Conservation (phyloP, 257 asterid species). For the Cruciata laevipes region DNA sequence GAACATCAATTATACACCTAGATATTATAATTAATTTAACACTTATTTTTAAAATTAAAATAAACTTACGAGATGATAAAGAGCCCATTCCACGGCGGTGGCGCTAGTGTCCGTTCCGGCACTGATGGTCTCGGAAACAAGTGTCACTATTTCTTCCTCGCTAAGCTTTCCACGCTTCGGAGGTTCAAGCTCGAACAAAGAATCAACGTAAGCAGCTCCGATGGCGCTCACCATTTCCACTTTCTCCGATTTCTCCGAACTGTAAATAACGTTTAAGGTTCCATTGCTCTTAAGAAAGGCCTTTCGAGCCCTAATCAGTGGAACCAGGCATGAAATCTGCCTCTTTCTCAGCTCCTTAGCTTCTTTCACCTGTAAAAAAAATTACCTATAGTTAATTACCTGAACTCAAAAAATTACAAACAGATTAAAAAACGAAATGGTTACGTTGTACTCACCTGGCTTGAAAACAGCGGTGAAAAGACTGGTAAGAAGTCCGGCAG, state of each 20-base stretch:
- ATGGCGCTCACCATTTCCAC: slow-evolving; percentile 90
- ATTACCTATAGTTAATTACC: no score
- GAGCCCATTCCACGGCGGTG: slow-evolving; percentile 79
- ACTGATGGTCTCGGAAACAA: slow-evolving; percentile 74
- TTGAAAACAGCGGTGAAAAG: slow-evolving; percentile 56
- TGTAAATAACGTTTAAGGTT: background rate
- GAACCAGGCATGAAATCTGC: slow-evolving; percentile 66
- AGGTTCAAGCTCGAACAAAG: slow-evolving; percentile 53
- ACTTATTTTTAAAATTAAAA: no score
- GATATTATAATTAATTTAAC: no score
- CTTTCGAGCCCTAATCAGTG: slow-evolving; percentile 55
- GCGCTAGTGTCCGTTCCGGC: slow-evolving; percentile 99
- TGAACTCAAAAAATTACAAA: no score
- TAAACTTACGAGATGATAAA: slow-evolving; percentile 42
- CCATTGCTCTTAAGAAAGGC: slow-evolving; percentile 57
- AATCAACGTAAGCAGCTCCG: slow-evolving; percentile 91
- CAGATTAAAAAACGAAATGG: no score
- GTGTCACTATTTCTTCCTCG: slow-evolving; percentile 84
- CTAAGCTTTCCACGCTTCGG: slow-evolving; percentile 56
- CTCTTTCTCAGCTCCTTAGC: slow-evolving; percentile 59
- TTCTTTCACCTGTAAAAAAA: slow-evolving; percentile 22
- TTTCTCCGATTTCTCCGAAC: slow-evolving; percentile 32
- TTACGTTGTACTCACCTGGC: slow-evolving; percentile 22
- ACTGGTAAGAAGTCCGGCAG: slow-evolving; percentile 88
- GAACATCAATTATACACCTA: no score